Conservation (phyloP, 805 yeast genomes). For the Priceomyces melissophilus region DNA sequence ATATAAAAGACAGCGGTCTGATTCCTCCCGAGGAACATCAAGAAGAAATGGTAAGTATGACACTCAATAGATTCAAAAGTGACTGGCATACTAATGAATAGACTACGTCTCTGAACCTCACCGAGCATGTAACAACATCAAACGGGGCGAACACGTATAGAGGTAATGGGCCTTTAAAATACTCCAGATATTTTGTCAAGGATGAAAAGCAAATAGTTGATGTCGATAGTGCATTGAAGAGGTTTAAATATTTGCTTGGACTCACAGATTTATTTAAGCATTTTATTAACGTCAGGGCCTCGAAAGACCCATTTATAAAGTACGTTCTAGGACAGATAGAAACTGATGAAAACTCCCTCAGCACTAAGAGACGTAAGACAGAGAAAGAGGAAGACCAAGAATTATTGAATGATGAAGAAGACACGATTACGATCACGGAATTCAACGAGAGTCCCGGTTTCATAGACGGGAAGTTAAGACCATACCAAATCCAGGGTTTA, state of each 20-base stretch:
- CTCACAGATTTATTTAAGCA: constrained; percentile 65
- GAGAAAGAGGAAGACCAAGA: constrained; percentile 80
- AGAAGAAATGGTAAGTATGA: too few relatives aligned
- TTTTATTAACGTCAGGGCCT: constrained; percentile 63
- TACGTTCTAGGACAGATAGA: constrained; percentile 46
- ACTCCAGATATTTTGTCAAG: constrained; percentile 28
- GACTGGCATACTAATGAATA: too few relatives aligned
- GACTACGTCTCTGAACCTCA: too few relatives aligned
- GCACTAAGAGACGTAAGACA: constrained; percentile 60
- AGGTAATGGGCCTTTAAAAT: constrained; percentile 5
- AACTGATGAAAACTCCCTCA: constrained; percentile 10
- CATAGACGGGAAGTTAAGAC: constrained; percentile 59
- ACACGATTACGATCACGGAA: constrained; percentile 36
- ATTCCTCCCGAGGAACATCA: too few relatives aligned
- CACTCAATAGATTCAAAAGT: too few relatives aligned
- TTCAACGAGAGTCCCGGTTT: constrained; percentile 51
- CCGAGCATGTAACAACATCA: too few relatives aligned
- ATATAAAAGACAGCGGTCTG: too few relatives aligned
- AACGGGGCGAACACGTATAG: not conserved
- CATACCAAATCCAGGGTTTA: constrained; percentile 76
- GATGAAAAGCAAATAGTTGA: constrained; percentile 42
- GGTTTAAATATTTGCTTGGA: constrained; percentile 65
- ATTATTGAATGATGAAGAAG: constrained; percentile 55
- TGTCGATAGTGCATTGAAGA: constrained; percentile 56
- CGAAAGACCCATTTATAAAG: constrained; percentile 54